These are phyloP conservation scores for Actinomortierella wolfii DNA, from an alignment of 371 early-diverging fungal genomes.

Conservation along the genomic window DNA sequence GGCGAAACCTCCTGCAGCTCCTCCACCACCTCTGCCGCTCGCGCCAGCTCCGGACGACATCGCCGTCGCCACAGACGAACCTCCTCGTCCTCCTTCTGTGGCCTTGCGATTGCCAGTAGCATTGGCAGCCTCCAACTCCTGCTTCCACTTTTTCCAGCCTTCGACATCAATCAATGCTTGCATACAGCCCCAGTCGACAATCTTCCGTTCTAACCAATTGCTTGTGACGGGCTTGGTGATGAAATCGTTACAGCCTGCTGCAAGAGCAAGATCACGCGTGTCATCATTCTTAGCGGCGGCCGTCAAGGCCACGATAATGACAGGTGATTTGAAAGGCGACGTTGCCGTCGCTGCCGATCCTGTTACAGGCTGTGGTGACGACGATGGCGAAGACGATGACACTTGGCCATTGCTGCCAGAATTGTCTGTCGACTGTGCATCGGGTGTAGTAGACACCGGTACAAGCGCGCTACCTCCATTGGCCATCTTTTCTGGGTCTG, in stretches of 20 bases:
- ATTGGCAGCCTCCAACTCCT: constrained; percentile 10
- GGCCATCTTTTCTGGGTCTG: no score
- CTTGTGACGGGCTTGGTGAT: constrained; percentile 85
- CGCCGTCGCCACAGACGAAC: no score
- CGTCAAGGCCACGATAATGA: constrained; percentile 89
- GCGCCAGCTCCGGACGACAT: no score
- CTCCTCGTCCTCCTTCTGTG: no score
- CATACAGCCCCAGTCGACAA: constrained; percentile 93
- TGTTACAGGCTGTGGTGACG: constrained; percentile 10
- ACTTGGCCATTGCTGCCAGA: constrained; percentile 15
- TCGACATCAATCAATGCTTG: constrained; percentile 89
- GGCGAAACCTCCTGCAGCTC: no score
- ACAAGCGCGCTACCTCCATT: no score
- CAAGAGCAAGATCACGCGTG: constrained; percentile 71
- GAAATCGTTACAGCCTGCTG: constrained; percentile 92
- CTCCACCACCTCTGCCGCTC: no score
- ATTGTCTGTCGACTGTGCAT: constrained; percentile 45
- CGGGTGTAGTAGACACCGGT: no score
- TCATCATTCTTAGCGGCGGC: constrained; percentile 80
- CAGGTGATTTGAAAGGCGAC: constrained; percentile 69
- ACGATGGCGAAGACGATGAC: constrained; percentile 3
- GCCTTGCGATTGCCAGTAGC: no score
- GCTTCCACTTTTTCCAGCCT: constrained; percentile 78
- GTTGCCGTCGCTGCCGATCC: no score
- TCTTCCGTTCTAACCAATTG: constrained; percentile 85